These are phyloP conservation scores for Termitomyces sp. DNA, from an alignment of 768 basidiomycete genomes.

Conservation along the genomic window DNA sequence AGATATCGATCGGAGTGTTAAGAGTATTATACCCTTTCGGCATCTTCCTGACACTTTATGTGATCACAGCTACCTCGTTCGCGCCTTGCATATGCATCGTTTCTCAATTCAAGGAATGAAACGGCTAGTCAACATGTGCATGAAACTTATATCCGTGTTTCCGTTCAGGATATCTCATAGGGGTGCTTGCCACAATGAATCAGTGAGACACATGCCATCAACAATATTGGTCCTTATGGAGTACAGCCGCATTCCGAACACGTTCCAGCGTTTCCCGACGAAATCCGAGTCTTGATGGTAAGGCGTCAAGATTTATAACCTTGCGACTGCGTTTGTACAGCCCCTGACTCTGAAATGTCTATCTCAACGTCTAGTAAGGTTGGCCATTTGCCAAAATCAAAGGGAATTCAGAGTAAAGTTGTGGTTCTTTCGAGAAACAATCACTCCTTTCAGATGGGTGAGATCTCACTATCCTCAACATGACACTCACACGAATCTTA, in stretches of 20 bases:
- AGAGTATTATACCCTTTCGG: too few relatives aligned
- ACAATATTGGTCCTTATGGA: not conserved
- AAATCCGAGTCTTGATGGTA: not conserved
- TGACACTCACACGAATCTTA: not conserved
- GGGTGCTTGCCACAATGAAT: not conserved
- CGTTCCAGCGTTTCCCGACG: not conserved
- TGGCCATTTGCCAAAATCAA: slow-evolving; percentile 37
- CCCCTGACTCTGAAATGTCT: not conserved
- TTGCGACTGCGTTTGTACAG: not conserved
- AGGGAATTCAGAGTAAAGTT: slow-evolving; percentile 42
- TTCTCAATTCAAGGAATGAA: not conserved
- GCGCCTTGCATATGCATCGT: not conserved
- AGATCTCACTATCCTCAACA: slow-evolving; percentile 15
- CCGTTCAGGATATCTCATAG: not conserved
- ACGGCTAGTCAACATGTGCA: not conserved
- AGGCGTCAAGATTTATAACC: not conserved
- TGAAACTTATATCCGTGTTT: not conserved
- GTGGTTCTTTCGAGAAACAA: slow-evolving; percentile 32
- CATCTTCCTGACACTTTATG: not conserved
- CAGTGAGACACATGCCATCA: not conserved
- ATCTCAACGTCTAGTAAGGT: not conserved
- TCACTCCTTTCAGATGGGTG: slow-evolving; percentile 38
- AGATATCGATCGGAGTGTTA: not conserved
- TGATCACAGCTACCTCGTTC: not conserved
- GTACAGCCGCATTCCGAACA: not conserved